Evolutionary conservation across 2,329 filamentous ascomycete species (phyloP).

Genomic region (Sarocladium oryzae): DNA sequence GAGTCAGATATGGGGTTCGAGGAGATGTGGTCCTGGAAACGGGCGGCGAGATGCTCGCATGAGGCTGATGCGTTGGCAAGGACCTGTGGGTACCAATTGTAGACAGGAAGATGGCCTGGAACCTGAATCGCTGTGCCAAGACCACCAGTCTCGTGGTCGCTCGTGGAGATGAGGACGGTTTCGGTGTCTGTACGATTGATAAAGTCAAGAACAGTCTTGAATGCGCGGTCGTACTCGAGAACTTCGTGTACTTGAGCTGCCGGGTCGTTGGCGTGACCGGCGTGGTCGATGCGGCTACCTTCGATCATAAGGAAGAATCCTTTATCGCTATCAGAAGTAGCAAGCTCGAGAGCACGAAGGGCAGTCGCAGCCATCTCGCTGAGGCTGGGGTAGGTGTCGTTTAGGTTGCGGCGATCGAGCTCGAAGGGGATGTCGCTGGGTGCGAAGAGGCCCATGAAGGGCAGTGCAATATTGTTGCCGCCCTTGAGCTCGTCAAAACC

Average conservation of each 20-base stretch:
- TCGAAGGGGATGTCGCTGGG: conserved; percentile 82
- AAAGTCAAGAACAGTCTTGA: conserved; percentile 78
- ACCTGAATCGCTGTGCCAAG: conserved; percentile 70
- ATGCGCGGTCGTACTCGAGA: conserved; percentile 86
- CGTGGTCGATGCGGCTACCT: conserved; percentile 92
- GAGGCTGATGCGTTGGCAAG: conserved; percentile 73
- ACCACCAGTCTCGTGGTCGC: conserved; percentile 94
- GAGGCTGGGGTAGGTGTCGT: conserved; percentile 77
- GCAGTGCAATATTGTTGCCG: conserved; percentile 65
- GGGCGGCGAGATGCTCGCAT: conserved; percentile 60
- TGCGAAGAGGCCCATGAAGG: conserved; percentile 81
- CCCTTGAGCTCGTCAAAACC: conserved; percentile 69
- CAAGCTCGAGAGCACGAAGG: conserved; percentile 69
- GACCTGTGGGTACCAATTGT: conserved; percentile 73
- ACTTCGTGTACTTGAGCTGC: conserved; percentile 86
- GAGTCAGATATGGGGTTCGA: conserved; percentile 20
- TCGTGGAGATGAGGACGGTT: conserved; percentile 80
- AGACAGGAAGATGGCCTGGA: conserved; percentile 46
- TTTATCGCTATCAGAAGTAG: conserved; percentile 76
- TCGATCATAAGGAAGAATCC: conserved; percentile 99
- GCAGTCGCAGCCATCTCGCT: conserved; percentile 88
- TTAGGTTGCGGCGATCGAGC: conserved; percentile 75
- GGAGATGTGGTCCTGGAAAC: conserved; percentile 55
- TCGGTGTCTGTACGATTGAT: conserved; percentile 66
- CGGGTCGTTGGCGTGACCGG: conserved; percentile 79